Evolutionary conservation across 495 filamentous ascomycete genomes (phyloP).

Genomic region (Annulohypoxylon maeteangense): DNA sequence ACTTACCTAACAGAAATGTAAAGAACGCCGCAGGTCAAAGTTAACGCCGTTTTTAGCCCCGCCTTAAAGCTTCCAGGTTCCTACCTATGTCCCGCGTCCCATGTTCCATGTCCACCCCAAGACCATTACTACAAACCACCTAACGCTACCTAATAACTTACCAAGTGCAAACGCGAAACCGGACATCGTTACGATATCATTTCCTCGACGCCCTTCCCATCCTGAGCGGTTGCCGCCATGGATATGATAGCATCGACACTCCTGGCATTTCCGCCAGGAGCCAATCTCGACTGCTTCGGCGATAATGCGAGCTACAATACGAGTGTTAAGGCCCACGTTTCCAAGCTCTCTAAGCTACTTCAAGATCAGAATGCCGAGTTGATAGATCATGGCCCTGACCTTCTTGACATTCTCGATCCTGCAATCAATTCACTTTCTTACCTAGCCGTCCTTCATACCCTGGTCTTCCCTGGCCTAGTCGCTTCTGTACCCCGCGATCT

Average conservation of each 20-base stretch:
- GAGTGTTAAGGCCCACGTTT: conserved; percentile 44
- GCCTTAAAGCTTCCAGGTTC: conserved; percentile 11
- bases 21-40: not conserved
- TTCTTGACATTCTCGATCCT: conserved; percentile 55
- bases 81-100: not conserved
- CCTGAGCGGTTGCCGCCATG: conserved; percentile 46
- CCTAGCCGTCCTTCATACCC: conserved; percentile 50
- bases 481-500: conserved; percentile 32
- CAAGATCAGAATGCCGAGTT: conserved; percentile 38
- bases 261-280: conserved; percentile 53
- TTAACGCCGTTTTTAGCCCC: not conserved
- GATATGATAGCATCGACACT: conserved; percentile 52
- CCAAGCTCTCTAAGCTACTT: conserved; percentile 47
- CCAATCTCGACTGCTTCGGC: conserved; percentile 34
- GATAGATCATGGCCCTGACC: conserved; percentile 32
- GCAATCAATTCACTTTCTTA: conserved; percentile 57
- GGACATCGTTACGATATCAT: not conserved
- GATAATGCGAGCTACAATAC: conserved; percentile 47
- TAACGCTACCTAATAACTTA: not conserved
- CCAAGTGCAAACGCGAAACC: not conserved
- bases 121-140: not conserved
- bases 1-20: not conserved
- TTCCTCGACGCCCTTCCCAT: not conserved
- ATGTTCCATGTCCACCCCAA: too few species aligned
- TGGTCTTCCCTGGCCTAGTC: conserved; percentile 36